A percentile compares a stretch with the other conserved stretches of the same genome.
These are phyloP conservation scores for Cafeteria roenbergensis DNA, from an alignment of 108 stramenopile genomes.

Conservation along the genomic window DNA sequence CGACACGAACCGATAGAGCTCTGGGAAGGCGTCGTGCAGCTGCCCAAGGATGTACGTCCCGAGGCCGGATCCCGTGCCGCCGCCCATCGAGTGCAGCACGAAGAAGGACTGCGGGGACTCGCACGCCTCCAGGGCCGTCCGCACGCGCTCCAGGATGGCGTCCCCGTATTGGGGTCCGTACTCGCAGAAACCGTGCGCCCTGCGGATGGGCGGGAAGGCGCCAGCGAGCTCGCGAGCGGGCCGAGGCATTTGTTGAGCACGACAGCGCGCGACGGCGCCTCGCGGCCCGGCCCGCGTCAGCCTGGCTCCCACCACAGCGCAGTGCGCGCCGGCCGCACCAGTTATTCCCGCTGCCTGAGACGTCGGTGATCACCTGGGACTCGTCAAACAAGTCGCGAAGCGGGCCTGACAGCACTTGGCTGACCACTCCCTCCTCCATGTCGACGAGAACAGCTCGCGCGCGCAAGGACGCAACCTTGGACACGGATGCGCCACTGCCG, in stretches of 20 bases:
- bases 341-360: slow-evolving; percentile 51
- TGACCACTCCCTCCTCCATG: slow-evolving; percentile 50
- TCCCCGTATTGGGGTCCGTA: neutral
- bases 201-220: too few species aligned
- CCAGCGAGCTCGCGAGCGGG: too few species aligned
- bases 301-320: too few species aligned
- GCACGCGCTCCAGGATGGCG: neutral
- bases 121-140: neutral
- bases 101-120: slow-evolving; percentile 26
- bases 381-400: slow-evolving; percentile 39
- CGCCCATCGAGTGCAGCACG: slow-evolving; percentile 46
- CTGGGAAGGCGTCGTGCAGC: slow-evolving; percentile 37
- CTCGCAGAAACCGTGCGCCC: neutral
- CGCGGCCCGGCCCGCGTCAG: too few species aligned
- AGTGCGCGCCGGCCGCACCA: too few species aligned
- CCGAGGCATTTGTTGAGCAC: too few species aligned
- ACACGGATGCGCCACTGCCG: neutral
- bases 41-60: slow-evolving; percentile 36
- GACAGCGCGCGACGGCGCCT: too few species aligned
- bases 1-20: slow-evolving; percentile 35
- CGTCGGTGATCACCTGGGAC: slow-evolving; percentile 35
- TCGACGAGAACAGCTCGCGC: slow-evolving; percentile 44
- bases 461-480: slow-evolving; percentile 9
- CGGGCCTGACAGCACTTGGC: slow-evolving; percentile 35
- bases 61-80: slow-evolving; percentile 55